These are phyloP conservation scores for Erigeron philadelphicus DNA, from an alignment of 140 eudicot genomes.

Conservation along the genomic window DNA sequence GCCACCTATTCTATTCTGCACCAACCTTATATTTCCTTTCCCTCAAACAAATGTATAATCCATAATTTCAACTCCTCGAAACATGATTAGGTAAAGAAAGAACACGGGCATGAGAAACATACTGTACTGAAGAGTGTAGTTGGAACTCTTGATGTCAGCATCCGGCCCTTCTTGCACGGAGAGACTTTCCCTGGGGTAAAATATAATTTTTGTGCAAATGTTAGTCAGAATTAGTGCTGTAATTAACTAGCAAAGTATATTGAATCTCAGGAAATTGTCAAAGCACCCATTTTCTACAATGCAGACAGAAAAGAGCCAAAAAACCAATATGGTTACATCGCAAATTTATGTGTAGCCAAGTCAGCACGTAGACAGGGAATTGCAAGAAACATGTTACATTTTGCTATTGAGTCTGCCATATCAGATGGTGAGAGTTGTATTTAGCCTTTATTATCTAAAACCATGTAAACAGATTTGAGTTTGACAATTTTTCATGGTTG, in stretches of 20 bases:
- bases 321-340: constrained; percentile 54
- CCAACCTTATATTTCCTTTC: neutral
- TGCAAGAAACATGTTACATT: constrained; percentile 71
- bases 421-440: constrained; percentile 41
- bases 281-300: constrained; percentile 45
- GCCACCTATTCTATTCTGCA: neutral
- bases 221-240: neutral
- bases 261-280: constrained; percentile 50
- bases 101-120: constrained; percentile 35
- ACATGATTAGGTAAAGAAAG: constrained; percentile 53
- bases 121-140: constrained; percentile 60
- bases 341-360: constrained; percentile 77
- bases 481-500: constrained; percentile 1
- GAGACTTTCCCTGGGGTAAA: constrained; percentile 82
- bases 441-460: neutral
- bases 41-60: neutral
- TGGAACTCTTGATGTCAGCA: constrained; percentile 84
- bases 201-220: constrained; percentile 6
- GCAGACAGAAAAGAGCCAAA: constrained; percentile 34
- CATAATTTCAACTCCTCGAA: neutral
- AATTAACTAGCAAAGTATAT: constrained; percentile 1
- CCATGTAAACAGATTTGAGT: neutral
- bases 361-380: constrained; percentile 81
- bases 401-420: constrained; percentile 55
- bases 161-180: constrained; percentile 58